Evolutionary conservation across 495 filamentous ascomycete species (phyloP), one percentile per base, ranked within the genome.

Genomic region (Polyplosphaeria fusca): DNA sequence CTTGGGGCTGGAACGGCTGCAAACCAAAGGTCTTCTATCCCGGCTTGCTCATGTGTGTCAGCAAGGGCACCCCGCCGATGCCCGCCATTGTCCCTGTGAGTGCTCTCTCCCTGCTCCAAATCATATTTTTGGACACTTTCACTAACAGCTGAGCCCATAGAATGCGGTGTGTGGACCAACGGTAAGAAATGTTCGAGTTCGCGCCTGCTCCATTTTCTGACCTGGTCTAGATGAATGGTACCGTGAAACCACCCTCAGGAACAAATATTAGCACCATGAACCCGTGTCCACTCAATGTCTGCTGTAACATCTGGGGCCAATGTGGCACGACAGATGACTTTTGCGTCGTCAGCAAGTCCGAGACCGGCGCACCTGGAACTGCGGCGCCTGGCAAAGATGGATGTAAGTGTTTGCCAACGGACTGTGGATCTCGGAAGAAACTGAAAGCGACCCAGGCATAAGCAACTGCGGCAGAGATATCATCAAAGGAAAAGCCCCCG

Each of bases 1-100:
- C 75, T 11, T 81, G 77, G 77, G 78, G 69, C 28, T 81, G 77
- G 76, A 60, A 43, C 16, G 76, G 74, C 32, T 82, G 79, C 60
- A 47, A 54, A 5, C 26, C 39, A 9, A 22, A 49, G 46, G 27
- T 32, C 7, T 54, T 81, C 0, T 38, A 58, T 38, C 20, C 25
- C 0, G 59, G 52, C 3, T 40, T 52, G 7, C 44, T 45, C 11
- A 79, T 83, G 16, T 81, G 80, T 57, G 37, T 83, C 2, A 80
- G 77, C 60, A 52, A 59, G 1, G 80, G 80, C 4, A 23, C 37
- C 0, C 65, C 79, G 2, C 77, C 78, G 0, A 60, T 81, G 64
- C 80, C 79, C 0, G 60, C 71, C 5, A 44, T 57, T 0, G 22
- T 76, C 0, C 18, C 59, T 5, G 30, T 35, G n/a, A 9, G 30